Evolutionary conservation across 805 yeast genomes (phyloP), one percentile per base, ranked within the genome.

Genomic region (Teunomyces tritomae): DNA sequence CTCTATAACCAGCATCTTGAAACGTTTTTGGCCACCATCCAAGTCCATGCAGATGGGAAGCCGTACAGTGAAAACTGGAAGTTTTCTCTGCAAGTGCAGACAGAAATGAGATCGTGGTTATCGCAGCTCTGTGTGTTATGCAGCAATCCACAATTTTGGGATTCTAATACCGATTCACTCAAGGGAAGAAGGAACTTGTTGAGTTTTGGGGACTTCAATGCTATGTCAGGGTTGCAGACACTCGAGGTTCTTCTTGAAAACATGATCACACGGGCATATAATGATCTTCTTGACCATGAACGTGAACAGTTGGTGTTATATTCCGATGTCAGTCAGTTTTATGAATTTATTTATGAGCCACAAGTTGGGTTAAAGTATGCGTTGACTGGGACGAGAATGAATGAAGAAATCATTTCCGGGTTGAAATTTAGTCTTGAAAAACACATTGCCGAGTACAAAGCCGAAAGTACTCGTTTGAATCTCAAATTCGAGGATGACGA

Each of bases 71-170:
- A 73, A 8, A 78, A 73, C 53, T 74, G 81, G 80, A 73, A 76
- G 51, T 74, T 80, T 3, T 57, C 81, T 11, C 52, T 68, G 0
- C 56, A 72, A 1, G 62, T 77, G 26, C 63, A 73, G 45, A 57
- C 67, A 4, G 58, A 65, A n/a, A 78, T 87, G 83, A 73, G 87
- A 44, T 70, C 70, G 8, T 89, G 96, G 94, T 68, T 92, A 6
- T 71, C 75, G 5, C 72, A 78, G 42, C 66, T 92, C 27, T 73
- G 98, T 29, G 89, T 87, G 57, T 74, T 87, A 0, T 92, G 97
- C 56, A 87, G 94, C 49, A 95, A 89, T 66, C 89, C 96, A 0
- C 80, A 79, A 46, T 66, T 73, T 13, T 77, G 77, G 1, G 59
- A 62, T 30, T 49, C 72, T 4, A 57, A 58, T 43, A 35, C 62